Evolutionary conservation across 768 basidiomycete genomes (phyloP), one percentile per base, ranked within the genome.

Genomic region (Amylocystis lapponica): DNA sequence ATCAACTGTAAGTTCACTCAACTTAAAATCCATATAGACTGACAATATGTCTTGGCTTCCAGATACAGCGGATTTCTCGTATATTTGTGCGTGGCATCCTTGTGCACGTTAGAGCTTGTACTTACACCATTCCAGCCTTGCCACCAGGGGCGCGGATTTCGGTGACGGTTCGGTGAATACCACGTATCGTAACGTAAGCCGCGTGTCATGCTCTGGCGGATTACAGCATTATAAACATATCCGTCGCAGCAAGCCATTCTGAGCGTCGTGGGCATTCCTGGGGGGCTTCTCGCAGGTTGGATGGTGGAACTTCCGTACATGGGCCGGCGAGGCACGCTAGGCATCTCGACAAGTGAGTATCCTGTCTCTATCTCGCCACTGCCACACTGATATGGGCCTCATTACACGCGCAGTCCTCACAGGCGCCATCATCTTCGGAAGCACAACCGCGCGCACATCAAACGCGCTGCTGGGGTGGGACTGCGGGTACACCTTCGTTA

Each of bases 101-200:
- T 6, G 7, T 14, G 11, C 7, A 3, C 17, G 11, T 45, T 12
- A 0, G 27, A 36, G 34, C 26, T n/a, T 13, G 3, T 4, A 25
- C 8, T 4, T 51, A 13, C 47, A 23, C 53, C 47, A 36, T 39
- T 27, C 5, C 51, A 82, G 81, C 55, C 73, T 85, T 27, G 61
- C 72, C 19, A 79, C 64, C 14, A 70, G 80, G 31, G 85, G 83
- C 7, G 76, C 80, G 0, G 56, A 76, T 36, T 83, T 84, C 39
- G 83, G 83, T 1, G 83, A 85, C 42, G 72, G 78, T 0, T 82
- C 80, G 2, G 62, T 77, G 3, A 78, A 83, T 48, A 81, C 78
- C 53, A 83, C 82, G 1, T 86, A 87, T 52, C 75, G 83, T 22
- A 86, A 86, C 43, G 79, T 80, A 51, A 3, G 68, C 45, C 8